These are phyloP conservation scores for Rhizopogon salebrosus DNA, from an alignment of 768 basidiomycete genomes.

Conservation along the genomic window DNA sequence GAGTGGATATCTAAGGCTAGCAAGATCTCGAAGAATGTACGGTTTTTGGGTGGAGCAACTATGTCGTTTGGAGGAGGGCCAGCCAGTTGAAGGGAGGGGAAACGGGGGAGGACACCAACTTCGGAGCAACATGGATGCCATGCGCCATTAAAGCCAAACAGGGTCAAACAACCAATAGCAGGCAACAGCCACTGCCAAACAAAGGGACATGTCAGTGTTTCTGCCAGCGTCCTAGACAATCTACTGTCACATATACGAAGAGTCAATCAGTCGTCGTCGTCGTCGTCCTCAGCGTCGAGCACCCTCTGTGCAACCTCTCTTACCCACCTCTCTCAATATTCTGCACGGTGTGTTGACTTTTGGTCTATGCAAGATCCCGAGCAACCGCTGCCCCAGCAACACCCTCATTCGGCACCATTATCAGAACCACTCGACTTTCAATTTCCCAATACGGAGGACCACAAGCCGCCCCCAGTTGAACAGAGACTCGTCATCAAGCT, in stretches of 20 bases:
- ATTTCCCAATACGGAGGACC: background rate
- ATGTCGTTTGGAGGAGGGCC: constrained; percentile 5
- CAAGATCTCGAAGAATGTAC: background rate
- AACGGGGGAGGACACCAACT: constrained; percentile 19
- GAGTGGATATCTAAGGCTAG: background rate
- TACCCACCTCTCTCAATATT: background rate
- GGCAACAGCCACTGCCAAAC: constrained; percentile 27
- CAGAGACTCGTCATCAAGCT: constrained; percentile 15
- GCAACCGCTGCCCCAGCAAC: background rate
- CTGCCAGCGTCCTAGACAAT: constrained; percentile 11
- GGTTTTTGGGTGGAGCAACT: background rate
- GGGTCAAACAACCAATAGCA: constrained; percentile 23
- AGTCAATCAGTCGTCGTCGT: background rate
- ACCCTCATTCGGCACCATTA: background rate
- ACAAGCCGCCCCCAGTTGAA: background rate
- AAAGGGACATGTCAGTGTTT: constrained; percentile 22
- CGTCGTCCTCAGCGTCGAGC: background rate
- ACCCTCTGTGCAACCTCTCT: background rate
- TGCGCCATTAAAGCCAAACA: constrained; percentile 19
- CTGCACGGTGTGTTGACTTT: background rate
- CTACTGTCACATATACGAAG: background rate
- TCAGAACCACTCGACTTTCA: background rate
- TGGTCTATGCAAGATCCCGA: constrained; percentile 10
- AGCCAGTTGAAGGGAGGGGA: constrained; percentile 12
- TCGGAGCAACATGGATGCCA: constrained; percentile 17